Conservation (phyloP, 2,329 filamentous ascomycete genomes). For the Tolypocladium paradoxum region DNA sequence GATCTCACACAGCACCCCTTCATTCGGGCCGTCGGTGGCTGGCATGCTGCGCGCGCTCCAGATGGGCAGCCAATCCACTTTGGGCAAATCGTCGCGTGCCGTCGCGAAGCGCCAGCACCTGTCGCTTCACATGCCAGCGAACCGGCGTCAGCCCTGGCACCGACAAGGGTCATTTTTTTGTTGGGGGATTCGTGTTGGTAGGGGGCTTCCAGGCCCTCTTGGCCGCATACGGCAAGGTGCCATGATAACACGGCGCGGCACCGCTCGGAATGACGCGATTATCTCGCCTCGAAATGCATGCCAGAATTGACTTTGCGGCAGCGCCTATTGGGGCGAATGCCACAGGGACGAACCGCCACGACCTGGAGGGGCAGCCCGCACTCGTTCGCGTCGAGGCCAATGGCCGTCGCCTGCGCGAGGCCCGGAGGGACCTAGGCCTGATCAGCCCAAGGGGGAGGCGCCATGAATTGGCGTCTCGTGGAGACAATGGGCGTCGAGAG, state of each 20-base stretch:
- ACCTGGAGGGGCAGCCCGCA: not conserved
- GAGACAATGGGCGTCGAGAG: not conserved
- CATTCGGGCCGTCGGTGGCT: too few species aligned
- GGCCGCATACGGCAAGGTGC: not conserved
- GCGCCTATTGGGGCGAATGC: not conserved
- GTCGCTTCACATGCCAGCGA: constrained; percentile 3
- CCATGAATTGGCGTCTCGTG: not conserved
- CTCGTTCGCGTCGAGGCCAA: not conserved
- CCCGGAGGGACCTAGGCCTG: not conserved
- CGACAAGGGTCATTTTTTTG: constrained; percentile 1
- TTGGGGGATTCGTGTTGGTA: not conserved
- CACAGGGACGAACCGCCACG: not conserved
- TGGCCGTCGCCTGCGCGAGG: not conserved
- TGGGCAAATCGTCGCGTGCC: not conserved
- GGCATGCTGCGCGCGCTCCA: too few species aligned
- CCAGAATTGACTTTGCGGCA: not conserved
- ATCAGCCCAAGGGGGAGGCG: not conserved
- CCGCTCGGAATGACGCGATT: not conserved
- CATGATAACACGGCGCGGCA: not conserved
- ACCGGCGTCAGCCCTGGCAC: not conserved
- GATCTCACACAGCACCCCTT: too few species aligned
- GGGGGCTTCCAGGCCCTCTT: not conserved
- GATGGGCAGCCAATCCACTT: not conserved
- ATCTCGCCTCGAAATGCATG: not conserved
- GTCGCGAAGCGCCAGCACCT: not conserved